These are phyloP conservation scores for Beverwykella pulmonaria DNA, from an alignment of 495 filamentous ascomycete species.

Conservation along the genomic window DNA sequence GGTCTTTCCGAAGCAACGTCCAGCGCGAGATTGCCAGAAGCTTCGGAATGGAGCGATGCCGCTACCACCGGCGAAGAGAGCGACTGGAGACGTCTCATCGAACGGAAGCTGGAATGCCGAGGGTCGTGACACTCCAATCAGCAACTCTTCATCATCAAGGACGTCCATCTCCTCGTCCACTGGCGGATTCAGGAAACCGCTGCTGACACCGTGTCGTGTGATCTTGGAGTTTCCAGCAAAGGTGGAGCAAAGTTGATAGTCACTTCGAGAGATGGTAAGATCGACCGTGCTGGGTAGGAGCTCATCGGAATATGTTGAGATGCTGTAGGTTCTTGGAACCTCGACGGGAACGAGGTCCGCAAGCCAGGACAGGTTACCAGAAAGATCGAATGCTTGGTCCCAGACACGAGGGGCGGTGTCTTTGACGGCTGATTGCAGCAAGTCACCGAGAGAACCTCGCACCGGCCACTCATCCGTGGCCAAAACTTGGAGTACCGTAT, in stretches of 20 bases:
- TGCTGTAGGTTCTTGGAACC: conserved; percentile 56
- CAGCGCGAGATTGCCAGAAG: conserved; percentile 53
- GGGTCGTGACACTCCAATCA: conserved; percentile 55
- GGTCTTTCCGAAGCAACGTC: conserved; percentile 47
- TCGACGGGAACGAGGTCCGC: conserved; percentile 51
- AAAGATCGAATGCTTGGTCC: conserved; percentile 51
- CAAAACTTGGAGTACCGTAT: conserved; percentile 53
- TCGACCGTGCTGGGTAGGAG: conserved; percentile 53
- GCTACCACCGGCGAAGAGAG: conserved; percentile 55
- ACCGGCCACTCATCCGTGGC: conserved; percentile 55
- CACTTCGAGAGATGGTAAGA: conserved; percentile 52
- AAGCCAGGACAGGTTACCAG: conserved; percentile 50
- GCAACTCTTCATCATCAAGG: conserved; percentile 44
- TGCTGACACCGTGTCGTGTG: conserved; percentile 46
- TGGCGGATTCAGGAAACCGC: conserved; percentile 54
- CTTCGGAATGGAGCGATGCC: conserved; percentile 57
- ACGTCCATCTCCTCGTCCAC: conserved; percentile 23
- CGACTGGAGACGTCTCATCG: conserved; percentile 51
- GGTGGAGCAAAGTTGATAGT: conserved; percentile 31
- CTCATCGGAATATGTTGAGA: conserved; percentile 52
- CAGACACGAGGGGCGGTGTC: conserved; percentile 52
- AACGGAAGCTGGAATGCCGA: conserved; percentile 55
- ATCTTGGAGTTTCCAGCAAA: conserved; percentile 21
- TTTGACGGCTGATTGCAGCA: conserved; percentile 49
- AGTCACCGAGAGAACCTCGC: conserved; percentile 51